Evolutionary conservation across 2,329 filamentous ascomycete species (phyloP), one percentile per base, ranked within the genome.

Genomic region (Aotearoamyces nothofagi): DNA sequence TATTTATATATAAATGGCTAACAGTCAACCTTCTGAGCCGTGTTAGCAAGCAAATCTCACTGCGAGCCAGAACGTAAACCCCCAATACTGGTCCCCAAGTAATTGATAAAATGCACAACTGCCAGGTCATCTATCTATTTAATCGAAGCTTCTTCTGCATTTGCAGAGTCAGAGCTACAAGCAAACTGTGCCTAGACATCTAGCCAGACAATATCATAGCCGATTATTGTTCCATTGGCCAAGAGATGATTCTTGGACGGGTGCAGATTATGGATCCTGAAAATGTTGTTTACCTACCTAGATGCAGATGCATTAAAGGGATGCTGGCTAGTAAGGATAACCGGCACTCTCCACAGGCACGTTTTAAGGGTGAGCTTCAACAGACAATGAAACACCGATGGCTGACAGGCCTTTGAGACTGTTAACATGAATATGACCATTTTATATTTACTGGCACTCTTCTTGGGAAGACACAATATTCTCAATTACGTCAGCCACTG

Each of bases 261-360:
- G 27, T 25, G 20, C 27, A 33, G 9, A 17, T 33, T 17, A 27
- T 23, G 8, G 32, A 27, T 16, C 27, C 27, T 33, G 27, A 33
- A 26, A 49, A 50, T 34, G 46, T 50, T 8, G 51, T 50, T 8
- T 43, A 54, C 36, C 38, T 55, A 11, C 50, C 50, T 1, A 41
- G 45, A 32, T 37, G 39, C 5, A 42, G 40, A 23, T 45, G 32
- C 15, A 33, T 33, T 5, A 33, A 33, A 27, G 32, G 27, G n/a
- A 30, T 33, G 27, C 22, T 33, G 10, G 27, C 27, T 17, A 28
- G 32, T 11, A 33, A 33, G 5, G 32, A 31, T 6, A 33, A 33
- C 12, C 27, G 32, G 27, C 22, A 24, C 10, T 30, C 27, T 11
- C 32, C 32, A 16, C 27, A 33, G 13, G 32, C 32, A 11, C 27